A percentile compares a stretch with the other conserved stretches of the same genome.
Conservation (phyloP, 305 asterid species). For the Euphrasia arctica region DNA sequence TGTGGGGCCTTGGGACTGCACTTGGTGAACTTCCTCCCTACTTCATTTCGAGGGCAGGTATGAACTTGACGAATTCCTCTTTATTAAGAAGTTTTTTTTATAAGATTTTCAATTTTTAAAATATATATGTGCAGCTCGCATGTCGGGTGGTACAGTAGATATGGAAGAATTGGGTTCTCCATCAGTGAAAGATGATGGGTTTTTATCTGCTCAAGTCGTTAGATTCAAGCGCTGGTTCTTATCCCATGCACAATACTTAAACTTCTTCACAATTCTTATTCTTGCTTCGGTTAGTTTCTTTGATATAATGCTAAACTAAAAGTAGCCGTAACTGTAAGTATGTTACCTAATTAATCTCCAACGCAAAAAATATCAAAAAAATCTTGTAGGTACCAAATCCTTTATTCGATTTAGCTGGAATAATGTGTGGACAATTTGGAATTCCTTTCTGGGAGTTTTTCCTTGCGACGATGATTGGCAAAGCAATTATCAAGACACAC, state of each 20-base stretch:
- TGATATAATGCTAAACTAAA: no score
- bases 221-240: conserved; percentile 69
- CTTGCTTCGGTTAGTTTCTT: conserved; percentile 76
- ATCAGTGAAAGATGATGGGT: conserved; percentile 44
- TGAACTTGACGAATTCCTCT: conserved; percentile 11
- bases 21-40: conserved; percentile 98
- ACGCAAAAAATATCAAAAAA: neutral
- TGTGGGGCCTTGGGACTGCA: conserved; percentile 95
- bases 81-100: neutral
- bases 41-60: conserved; percentile 95
- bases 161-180: conserved; percentile 61
- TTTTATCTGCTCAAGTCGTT: conserved; percentile 42
- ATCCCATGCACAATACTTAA: conserved; percentile 75
- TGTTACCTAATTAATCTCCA: no score
- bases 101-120: no score
- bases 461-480: conserved; percentile 86
- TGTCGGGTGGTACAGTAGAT: conserved; percentile 63
- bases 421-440: conserved; percentile 98
- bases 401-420: conserved; percentile 94
- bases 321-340: no score
- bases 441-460: conserved; percentile 97
- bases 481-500: conserved; percentile 94
- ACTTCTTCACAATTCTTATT: conserved; percentile 68
- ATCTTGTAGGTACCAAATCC: conserved; percentile 88
- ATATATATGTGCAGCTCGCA: conserved; percentile 46